Percentiles rank a stretch among this genome's conserved stretches.
Evolutionary conservation across 768 basidiomycete species (phyloP).

Genomic region (Pleurotus citrinopileatus): DNA sequence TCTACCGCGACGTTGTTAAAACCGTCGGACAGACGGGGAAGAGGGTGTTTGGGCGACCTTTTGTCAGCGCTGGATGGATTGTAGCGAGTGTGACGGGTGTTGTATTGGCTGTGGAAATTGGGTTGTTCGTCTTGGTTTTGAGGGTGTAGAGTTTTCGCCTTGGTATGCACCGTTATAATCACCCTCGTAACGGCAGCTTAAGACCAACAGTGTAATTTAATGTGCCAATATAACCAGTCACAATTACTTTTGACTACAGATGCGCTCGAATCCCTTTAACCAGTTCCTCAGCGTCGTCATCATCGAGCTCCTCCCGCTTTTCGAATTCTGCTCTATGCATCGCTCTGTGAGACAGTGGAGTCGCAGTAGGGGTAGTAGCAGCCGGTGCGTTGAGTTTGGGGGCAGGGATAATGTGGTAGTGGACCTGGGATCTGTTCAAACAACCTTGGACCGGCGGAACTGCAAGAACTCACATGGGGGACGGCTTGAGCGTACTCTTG

Average conservation of each 20-base stretch:
- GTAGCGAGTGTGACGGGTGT: constrained; percentile 57
- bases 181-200: too few species aligned
- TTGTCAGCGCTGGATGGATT: constrained; percentile 78
- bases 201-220: too few species aligned
- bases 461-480: constrained; percentile 52
- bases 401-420: constrained; percentile 76
- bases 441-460: not conserved
- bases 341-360: constrained; percentile 39
- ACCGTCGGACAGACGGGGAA: constrained; percentile 61
- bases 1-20: constrained; percentile 36
- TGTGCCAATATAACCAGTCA: too few species aligned
- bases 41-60: constrained; percentile 72
- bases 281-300: constrained; percentile 49
- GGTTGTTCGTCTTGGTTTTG: constrained; percentile 61
- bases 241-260: constrained; percentile 25
- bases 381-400: constrained; percentile 38
- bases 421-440: constrained; percentile 65
- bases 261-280: constrained; percentile 42
- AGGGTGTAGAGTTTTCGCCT: constrained; percentile 24
- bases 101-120: constrained; percentile 64
- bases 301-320: constrained; percentile 55
- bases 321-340: constrained; percentile 65
- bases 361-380: constrained; percentile 12
- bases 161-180: too few species aligned
- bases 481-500: constrained; percentile 82